phyloP scores from a whole-genome alignment of 768 basidiomycete genomes.

The Tulasnella sp. region DNA sequence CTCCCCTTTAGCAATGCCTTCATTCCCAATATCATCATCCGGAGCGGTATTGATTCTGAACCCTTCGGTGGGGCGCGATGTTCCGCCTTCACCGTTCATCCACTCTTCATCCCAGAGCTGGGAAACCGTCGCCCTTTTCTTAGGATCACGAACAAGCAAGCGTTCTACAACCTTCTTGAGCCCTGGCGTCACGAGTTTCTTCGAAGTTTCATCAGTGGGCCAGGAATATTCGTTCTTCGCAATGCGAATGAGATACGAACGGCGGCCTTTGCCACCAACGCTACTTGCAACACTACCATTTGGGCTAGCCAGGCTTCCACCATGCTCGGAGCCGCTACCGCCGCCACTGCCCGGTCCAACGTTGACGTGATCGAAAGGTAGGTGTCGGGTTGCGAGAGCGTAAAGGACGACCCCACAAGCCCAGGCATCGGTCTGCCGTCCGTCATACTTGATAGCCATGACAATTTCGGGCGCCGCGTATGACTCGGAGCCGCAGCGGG shows the following conservation, averaged over 20 bases:
- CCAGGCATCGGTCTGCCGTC: constrained; percentile 83
- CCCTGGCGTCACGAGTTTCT: constrained; percentile 40
- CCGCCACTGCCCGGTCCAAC: constrained; percentile 43
- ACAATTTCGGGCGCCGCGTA: constrained; percentile 81
- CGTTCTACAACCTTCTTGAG: constrained; percentile 55
- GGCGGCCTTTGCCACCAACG: constrained; percentile 43
- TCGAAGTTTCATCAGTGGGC: constrained; percentile 46
- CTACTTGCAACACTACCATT: constrained; percentile 36
- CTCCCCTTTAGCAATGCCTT: constrained; percentile 5
- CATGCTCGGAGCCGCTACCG: constrained; percentile 10
- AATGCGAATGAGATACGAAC: constrained; percentile 69
- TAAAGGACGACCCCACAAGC: constrained; percentile 85
- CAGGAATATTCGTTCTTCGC: constrained; percentile 76
- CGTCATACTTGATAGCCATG: constrained; percentile 67
- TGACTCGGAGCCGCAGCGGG: constrained; percentile 83
- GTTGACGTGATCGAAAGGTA: constrained; percentile 60
- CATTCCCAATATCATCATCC: constrained; percentile 8
- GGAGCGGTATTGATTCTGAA: constrained; percentile 10
- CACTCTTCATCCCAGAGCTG: constrained; percentile 59
- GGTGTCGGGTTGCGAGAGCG: constrained; percentile 61
- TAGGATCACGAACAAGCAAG: constrained; percentile 67
- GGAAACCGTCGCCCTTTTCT: constrained; percentile 55
- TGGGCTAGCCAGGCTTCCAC: constrained; percentile 35
- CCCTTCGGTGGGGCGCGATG: constrained; percentile 32
- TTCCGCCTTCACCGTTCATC: constrained; percentile 45